Percentiles rank a stretch among this genome's conserved stretches.
phyloP scores from a whole-genome alignment of 305 asterid species.

The Solanum chacoense region DNA sequence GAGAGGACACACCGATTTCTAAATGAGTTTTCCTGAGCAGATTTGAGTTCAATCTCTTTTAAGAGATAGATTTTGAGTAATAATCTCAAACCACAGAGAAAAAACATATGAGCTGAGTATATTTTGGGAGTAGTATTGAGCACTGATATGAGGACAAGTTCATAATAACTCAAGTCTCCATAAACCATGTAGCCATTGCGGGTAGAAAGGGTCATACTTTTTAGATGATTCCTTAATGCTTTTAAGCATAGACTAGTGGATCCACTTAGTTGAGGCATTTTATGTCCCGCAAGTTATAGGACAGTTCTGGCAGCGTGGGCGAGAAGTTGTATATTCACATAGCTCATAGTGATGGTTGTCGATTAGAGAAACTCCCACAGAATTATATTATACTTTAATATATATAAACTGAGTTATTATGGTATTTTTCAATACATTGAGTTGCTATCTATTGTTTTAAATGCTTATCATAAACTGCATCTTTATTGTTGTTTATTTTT shows the following conservation, averaged over 20 bases:
- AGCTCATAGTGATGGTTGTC: neutral
- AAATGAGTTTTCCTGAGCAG: neutral
- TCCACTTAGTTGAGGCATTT: neutral
- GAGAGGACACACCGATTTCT: neutral
- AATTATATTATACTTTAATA: too few relatives aligned
- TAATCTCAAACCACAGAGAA: neutral
- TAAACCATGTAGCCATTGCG: neutral
- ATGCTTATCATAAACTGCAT: too few relatives aligned
- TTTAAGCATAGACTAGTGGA: neutral
- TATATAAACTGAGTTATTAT: neutral
- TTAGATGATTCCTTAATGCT: neutral
- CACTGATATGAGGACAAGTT: neutral
- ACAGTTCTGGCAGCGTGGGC: neutral
- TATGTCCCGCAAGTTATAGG: neutral
- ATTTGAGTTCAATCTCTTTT: neutral
- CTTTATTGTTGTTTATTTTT: neutral
- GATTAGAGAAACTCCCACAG: neutral
- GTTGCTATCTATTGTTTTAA: neutral
- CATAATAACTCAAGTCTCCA: neutral
- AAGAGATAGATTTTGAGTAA: neutral
- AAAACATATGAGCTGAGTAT: neutral
- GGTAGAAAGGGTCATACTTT: neutral
- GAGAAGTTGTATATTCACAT: neutral
- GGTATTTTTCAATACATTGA: neutral
- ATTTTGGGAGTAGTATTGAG: neutral